Percentiles rank a stretch among this genome's conserved stretches.
Conservation (phyloP, 2,329 filamentous ascomycete genomes). For the Cylindrodendrum hubeiense region DNA sequence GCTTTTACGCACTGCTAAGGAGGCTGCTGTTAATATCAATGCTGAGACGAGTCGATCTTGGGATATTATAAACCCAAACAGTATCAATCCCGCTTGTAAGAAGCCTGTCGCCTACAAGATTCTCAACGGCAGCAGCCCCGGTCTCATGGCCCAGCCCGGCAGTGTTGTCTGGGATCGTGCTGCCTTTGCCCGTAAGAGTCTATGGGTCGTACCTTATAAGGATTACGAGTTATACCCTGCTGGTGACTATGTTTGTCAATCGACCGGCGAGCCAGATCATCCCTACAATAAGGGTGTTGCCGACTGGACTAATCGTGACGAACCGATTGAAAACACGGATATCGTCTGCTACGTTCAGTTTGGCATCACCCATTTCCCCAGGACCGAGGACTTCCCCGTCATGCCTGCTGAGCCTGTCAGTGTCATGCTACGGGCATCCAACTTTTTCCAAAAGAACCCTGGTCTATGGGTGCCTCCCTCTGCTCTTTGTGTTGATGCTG, state of each 20-base stretch:
- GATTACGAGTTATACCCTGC: conserved; percentile 89
- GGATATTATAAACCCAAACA: conserved; percentile 90
- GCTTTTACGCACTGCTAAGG: conserved; percentile 76
- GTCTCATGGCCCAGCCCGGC: conserved; percentile 83
- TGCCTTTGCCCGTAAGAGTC: conserved; percentile 75
- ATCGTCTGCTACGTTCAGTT: conserved; percentile 70
- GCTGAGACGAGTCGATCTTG: conserved; percentile 84
- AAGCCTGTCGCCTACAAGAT: conserved; percentile 92
- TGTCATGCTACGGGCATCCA: conserved; percentile 64
- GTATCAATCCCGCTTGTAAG: conserved; percentile 84
- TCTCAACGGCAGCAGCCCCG: conserved; percentile 85
- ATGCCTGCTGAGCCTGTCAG: conserved; percentile 73
- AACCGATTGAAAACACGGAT: conserved; percentile 60
- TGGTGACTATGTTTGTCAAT: conserved; percentile 78
- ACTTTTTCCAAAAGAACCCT: conserved; percentile 66
- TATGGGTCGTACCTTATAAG: conserved; percentile 65
- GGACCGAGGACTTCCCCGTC: conserved; percentile 76
- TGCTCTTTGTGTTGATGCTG: conserved; percentile 39
- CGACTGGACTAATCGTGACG: conserved; percentile 80
- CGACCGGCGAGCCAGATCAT: conserved; percentile 69
- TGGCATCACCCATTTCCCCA: conserved; percentile 73
- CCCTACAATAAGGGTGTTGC: conserved; percentile 76
- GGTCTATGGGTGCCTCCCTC: conserved; percentile 62
- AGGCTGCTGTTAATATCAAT: conserved; percentile 83
- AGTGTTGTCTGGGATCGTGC: conserved; percentile 90